Evolutionary conservation across 371 early-diverging fungal genomes (phyloP).

Genomic region (Mucor plumbeus): DNA sequence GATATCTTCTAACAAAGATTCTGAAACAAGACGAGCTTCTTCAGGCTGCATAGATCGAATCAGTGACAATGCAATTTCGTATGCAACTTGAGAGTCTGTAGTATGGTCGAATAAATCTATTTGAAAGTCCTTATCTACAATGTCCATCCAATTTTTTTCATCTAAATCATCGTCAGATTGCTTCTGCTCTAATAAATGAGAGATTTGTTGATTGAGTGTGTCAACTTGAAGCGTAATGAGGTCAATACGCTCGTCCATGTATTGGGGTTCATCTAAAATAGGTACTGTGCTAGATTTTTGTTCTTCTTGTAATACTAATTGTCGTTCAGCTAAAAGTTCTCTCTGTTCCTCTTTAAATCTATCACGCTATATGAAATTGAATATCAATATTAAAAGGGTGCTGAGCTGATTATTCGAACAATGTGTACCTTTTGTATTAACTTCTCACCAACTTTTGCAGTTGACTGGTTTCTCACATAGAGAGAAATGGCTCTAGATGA

Average conservation of each 20-base stretch:
- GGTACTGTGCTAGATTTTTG: slow-evolving; percentile 38
- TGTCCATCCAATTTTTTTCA: slow-evolving; percentile 26
- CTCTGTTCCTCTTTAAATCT: slow-evolving; percentile 65
- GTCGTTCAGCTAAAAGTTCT: slow-evolving; percentile 71
- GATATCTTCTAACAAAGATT: slow-evolving; percentile 39
- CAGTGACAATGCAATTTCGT: slow-evolving; percentile 39
- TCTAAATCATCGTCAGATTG: slow-evolving; percentile 4
- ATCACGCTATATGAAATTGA: slow-evolving; percentile 37
- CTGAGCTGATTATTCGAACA: no score
- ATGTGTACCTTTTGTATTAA: slow-evolving; percentile 25
- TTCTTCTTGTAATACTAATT: slow-evolving; percentile 60
- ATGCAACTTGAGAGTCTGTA: slow-evolving; percentile 30
- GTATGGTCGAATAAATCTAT: slow-evolving; percentile 11
- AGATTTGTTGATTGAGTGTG: slow-evolving; percentile 27
- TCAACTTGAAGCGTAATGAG: slow-evolving; percentile 38
- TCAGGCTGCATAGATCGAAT: slow-evolving; percentile 38
- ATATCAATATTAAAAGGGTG: not conserved
- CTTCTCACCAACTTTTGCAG: slow-evolving; percentile 9
- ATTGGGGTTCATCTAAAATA: slow-evolving; percentile 49
- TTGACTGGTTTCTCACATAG: slow-evolving; percentile 17
- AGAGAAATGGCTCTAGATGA: slow-evolving; percentile 26
- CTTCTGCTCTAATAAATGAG: slow-evolving; percentile 4
- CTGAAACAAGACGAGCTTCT: slow-evolving; percentile 38
- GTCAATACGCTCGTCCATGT: slow-evolving; percentile 84
- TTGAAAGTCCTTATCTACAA: slow-evolving; percentile 19